Base-by-base conservation (phyloP, 2,329 filamentous ascomycete genomes). In the Exophiala sp. region DNA sequence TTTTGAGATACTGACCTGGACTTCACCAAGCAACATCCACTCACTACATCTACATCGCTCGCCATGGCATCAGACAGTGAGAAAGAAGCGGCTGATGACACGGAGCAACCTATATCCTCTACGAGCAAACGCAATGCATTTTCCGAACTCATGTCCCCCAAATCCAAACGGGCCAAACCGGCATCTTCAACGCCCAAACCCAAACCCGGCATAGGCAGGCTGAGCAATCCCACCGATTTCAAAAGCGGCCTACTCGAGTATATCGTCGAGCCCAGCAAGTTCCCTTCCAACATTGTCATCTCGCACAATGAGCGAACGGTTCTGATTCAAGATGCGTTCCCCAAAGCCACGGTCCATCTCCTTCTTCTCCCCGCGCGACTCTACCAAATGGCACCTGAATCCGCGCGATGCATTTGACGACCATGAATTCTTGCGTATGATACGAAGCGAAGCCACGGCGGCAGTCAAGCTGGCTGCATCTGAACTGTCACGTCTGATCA, bases 281-380 rank as follows among this genome's bases (percentile, higher is more conserved):
- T 80, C 60, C 76, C 81, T 1, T 74, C 72, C 21, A 70, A 77
- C 7, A 78, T 89, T 1, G 73, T 93, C 47, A 83, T 81, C 62
- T 29, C 23, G 6, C 73, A 82, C 66, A 79, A 80, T 57, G 73
- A 79, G n/a, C 70, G 81, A 53, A 88, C 85, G 58, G 86, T 90
- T 43, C 78, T 82, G 16, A 86, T 97, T 65, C 77, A 83, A 60
- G 93, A 98, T 70, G 73, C 81, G 54, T 98, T 81, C 64, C 90
- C 93, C 7, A 98, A 97, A 68, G 80, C 86, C 2, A 81, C 79
- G 2, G 75, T 96, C 2, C 93, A 98, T 70, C 76, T 88, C 1
- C 85, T 98, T 2, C 79, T 97, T n/a, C 80, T 97, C 3, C n/a
- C 88, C 90, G 5, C 85, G 90, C 43, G 79, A 85, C 34, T 63